These are phyloP conservation scores for Diplodia intermedia DNA, from an alignment of 2,329 filamentous ascomycete genomes.

Conservation along the genomic window DNA sequence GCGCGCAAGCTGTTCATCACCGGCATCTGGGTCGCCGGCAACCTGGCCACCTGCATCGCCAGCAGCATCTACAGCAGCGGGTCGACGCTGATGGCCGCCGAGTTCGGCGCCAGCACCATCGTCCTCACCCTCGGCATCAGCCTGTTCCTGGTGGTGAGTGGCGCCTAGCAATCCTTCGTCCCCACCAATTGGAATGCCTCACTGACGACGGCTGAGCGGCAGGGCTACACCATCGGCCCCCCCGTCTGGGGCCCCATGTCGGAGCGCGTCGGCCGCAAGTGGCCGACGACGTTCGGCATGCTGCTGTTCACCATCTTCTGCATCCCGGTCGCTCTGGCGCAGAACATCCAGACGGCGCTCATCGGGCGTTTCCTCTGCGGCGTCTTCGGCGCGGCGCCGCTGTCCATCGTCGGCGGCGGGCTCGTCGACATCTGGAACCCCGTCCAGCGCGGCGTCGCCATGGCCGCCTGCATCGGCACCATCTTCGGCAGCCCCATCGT, in stretches of 20 bases:
- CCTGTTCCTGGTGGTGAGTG: slow-evolving; percentile 32
- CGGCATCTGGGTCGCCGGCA: slow-evolving; percentile 24
- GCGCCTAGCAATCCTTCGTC: background rate
- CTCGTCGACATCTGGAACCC: slow-evolving; percentile 61
- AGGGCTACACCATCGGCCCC: slow-evolving; percentile 33
- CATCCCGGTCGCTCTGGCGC: slow-evolving; percentile 63
- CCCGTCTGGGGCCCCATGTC: slow-evolving; percentile 55
- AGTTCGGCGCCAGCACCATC: slow-evolving; percentile 22
- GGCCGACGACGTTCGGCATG: slow-evolving; percentile 55
- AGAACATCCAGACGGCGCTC: slow-evolving; percentile 61
- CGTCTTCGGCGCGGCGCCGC: slow-evolving; percentile 63
- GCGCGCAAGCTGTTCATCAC: slow-evolving; percentile 30
- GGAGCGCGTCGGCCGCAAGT: slow-evolving; percentile 46
- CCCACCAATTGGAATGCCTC: background rate
- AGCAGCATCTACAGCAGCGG: slow-evolving; percentile 20
- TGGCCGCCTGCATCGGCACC: slow-evolving; percentile 66
- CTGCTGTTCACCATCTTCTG: slow-evolving; percentile 63
- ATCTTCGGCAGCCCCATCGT: slow-evolving; percentile 69
- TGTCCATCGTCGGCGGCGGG: slow-evolving; percentile 49
- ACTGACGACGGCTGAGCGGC: background rate
- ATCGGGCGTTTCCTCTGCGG: slow-evolving; percentile 65
- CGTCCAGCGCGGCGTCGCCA: slow-evolving; percentile 67
- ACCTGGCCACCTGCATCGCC: slow-evolving; percentile 9
- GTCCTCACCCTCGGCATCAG: slow-evolving; percentile 41
- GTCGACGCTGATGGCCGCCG: background rate